A percentile compares a stretch with the other conserved stretches of the same genome.
These are phyloP conservation scores for Quercus glauca DNA, from an alignment of 306 rosid genomes.

Conservation along the genomic window DNA sequence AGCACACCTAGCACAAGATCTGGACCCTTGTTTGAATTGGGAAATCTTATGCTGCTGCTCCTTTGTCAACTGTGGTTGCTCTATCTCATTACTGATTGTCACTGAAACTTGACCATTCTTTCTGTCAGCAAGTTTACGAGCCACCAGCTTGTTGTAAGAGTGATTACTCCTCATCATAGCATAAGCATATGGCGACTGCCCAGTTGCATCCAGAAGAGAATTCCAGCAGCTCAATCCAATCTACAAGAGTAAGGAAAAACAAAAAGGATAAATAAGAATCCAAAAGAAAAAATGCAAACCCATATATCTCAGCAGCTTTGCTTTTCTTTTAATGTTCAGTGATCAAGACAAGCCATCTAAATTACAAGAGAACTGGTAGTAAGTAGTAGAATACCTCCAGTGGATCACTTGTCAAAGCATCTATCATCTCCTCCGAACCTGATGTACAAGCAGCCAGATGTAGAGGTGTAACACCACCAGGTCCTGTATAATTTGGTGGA, in stretches of 20 bases:
- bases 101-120: constrained; percentile 60
- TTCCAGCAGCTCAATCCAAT: constrained; percentile 83
- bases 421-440: constrained; percentile 59
- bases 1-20: constrained; percentile 69
- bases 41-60: constrained; percentile 30
- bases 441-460: constrained; percentile 87
- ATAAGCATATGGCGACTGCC: constrained; percentile 69
- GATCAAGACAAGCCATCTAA: too few species aligned
- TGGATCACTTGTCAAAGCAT: constrained; percentile 77
- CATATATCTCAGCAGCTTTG: background rate
- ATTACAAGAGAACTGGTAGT: background rate
- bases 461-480: constrained; percentile 81
- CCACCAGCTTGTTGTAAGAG: constrained; percentile 63
- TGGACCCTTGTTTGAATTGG: constrained; percentile 30
- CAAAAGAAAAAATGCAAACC: background rate
- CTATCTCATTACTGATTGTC: constrained; percentile 49
- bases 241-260: constrained; percentile 32
- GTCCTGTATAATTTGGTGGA: constrained; percentile 74
- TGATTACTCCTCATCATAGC: constrained; percentile 73
- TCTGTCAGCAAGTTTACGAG: constrained; percentile 57
- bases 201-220: constrained; percentile 64
- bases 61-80: constrained; percentile 27
- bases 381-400: constrained; percentile 55
- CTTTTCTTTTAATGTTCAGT: too few species aligned
- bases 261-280: background rate